Base-by-base conservation (phyloP, 1,139 yeast genomes). In the Hansenula sp. region DNA sequence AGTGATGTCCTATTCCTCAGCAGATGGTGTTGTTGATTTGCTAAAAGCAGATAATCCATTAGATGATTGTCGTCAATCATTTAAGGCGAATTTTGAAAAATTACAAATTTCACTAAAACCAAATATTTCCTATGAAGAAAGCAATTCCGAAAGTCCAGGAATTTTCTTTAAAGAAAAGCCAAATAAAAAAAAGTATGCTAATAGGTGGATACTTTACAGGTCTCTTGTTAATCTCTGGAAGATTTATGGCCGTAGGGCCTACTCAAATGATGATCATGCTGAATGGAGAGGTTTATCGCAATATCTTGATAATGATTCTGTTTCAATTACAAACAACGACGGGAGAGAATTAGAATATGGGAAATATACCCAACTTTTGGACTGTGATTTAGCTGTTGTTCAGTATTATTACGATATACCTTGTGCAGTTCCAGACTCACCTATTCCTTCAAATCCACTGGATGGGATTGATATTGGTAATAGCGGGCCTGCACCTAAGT, bases 311-410 rank as follows among this genome's bases (percentile, higher is more conserved):
- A 38, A 45, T 16, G 58, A 60, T 13, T 55, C 54, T 2, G 53
- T 51, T 4, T 42, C 55, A 1, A 33, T 40, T 5, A 44, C 54
- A 11, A 63, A 59, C 11, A 50, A 56, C 2, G 50, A 58, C 5
- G 58, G 51, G 47, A 49, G 65, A 36, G 61, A 74, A 63, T 63
- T 79, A 37, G 96, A 93, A 57, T 93, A 93, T 60, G 98, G 94
- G 3, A 85, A 84, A 58, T 84, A 77, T 49, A 78, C 94, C n/a
- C 76, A 79, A 40, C 63, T 93, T 1, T 54, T 90, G n/a, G 89
- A 84, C 51, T 75, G 95, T 0, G 75, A 77, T 0, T 62, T 63
- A 13, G 72, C 82, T 0, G 68, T 74, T 21, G 42, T 89, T 2
- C 67, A 72, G 7, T 85, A 85, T 56, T 82, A 77, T 55, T 85